phyloP scores from a whole-genome alignment of 2,329 filamentous ascomycete genomes.

The Colletotrichum sp. region DNA sequence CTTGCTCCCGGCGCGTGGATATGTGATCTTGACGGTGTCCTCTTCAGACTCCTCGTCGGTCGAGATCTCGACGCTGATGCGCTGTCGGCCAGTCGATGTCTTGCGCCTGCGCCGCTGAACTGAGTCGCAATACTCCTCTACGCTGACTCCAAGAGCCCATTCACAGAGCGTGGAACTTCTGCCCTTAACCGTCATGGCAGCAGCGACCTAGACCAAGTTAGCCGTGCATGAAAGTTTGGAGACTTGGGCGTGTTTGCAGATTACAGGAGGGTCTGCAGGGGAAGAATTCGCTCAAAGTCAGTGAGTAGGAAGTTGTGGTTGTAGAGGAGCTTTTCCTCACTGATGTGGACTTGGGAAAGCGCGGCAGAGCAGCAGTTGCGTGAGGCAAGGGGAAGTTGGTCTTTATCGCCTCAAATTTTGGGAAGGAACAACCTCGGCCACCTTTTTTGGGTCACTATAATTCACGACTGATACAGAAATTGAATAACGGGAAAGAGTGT shows the following conservation, averaged over 20 bases:
- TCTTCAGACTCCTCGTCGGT: slow-evolving; percentile 58
- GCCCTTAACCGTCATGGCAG: slow-evolving; percentile 9
- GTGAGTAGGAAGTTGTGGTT: background rate
- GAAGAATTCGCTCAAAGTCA: background rate
- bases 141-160: slow-evolving; percentile 44
- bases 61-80: slow-evolving; percentile 40
- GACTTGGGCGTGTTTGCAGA: background rate
- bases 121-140: slow-evolving; percentile 28
- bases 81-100: slow-evolving; percentile 28
- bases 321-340: background rate
- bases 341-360: background rate
- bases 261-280: background rate
- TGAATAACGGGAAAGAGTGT: background rate
- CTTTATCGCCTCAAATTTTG: background rate
- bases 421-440: background rate
- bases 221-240: background rate
- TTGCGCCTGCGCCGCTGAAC: slow-evolving; percentile 4
- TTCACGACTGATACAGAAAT: background rate
- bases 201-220: background rate
- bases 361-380: background rate
- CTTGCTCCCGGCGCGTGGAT: slow-evolving; percentile 42
- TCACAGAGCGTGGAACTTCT: slow-evolving; percentile 36
- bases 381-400: background rate
- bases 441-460: background rate
- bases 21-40: slow-evolving; percentile 53